Conservation (phyloP, 805 yeast genomes). For the Candida railenensis region DNA sequence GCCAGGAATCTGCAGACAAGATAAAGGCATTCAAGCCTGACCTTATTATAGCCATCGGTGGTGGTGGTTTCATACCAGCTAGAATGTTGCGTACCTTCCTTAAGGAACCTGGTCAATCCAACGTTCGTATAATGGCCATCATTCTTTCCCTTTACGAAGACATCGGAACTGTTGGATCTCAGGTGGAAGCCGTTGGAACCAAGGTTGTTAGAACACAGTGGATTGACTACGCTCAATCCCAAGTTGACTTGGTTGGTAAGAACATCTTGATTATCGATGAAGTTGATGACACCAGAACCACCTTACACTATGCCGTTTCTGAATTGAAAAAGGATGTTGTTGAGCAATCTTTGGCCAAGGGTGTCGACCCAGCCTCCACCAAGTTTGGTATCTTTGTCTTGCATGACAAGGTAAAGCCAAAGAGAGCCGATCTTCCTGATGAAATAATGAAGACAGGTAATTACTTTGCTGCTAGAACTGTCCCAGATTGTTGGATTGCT, state of each 20-base stretch:
- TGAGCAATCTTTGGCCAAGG: constrained; percentile 54
- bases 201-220: constrained; percentile 78
- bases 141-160: constrained; percentile 91
- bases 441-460: constrained; percentile 57
- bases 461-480: constrained; percentile 72
- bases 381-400: constrained; percentile 74
- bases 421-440: constrained; percentile 69
- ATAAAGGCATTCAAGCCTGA: constrained; percentile 79
- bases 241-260: constrained; percentile 62
- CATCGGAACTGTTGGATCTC: constrained; percentile 57
- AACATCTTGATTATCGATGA: constrained; percentile 76
- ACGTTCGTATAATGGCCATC: constrained; percentile 91
- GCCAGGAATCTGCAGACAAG: constrained; percentile 60
- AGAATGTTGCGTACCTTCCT: constrained; percentile 91
- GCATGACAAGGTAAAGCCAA: constrained; percentile 72
- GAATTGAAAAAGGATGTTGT: constrained; percentile 73
- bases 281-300: constrained; percentile 85
- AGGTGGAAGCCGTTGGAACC: constrained; percentile 55
- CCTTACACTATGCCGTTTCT: constrained; percentile 73
- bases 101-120: constrained; percentile 83
- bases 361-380: constrained; percentile 49
- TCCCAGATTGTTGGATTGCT: constrained; percentile 82
- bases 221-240: constrained; percentile 72
- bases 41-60: constrained; percentile 92
- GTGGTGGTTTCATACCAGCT: constrained; percentile 98